phyloP scores from a whole-genome alignment of 2,329 filamentous ascomycete species.

The Ophiocordyceps australis region DNA sequence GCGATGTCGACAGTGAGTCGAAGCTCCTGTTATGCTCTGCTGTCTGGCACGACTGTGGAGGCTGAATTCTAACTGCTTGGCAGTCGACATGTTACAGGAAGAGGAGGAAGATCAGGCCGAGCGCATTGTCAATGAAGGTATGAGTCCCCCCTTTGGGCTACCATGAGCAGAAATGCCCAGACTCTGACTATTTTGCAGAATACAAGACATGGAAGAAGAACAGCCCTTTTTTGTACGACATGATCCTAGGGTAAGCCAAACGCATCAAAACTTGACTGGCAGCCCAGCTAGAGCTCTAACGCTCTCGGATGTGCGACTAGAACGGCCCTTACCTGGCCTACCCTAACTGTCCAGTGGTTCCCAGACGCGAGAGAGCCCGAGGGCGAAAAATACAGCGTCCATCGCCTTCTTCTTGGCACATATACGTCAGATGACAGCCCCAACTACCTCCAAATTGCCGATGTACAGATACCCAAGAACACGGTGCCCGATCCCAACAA shows the following conservation, averaged over 20 bases:
- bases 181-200: conserved; percentile 48
- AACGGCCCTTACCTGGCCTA: conserved; percentile 92
- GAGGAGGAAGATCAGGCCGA: conserved; percentile 59
- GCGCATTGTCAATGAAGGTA: conserved; percentile 87
- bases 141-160: background rate
- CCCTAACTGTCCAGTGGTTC: conserved; percentile 94
- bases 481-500: conserved; percentile 57
- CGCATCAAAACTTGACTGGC: no score
- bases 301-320: conserved; percentile 18
- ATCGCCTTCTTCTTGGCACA: conserved; percentile 83
- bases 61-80: background rate
- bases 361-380: conserved; percentile 81
- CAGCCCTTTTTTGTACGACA: conserved; percentile 92
- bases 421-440: conserved; percentile 74
- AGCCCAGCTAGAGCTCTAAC: no score
- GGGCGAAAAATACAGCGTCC: conserved; percentile 72
- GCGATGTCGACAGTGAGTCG: conserved; percentile 17
- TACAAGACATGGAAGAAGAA: conserved; percentile 99
- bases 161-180: no score
- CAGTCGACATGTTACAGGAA: conserved; percentile 31
- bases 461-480: conserved; percentile 79
- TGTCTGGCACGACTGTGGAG: no score
- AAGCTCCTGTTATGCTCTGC: background rate
- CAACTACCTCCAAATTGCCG: conserved; percentile 90
- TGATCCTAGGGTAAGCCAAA: conserved; percentile 59